Conservation (phyloP, 371 early-diverging fungal species). For the Smittium culicis region DNA sequence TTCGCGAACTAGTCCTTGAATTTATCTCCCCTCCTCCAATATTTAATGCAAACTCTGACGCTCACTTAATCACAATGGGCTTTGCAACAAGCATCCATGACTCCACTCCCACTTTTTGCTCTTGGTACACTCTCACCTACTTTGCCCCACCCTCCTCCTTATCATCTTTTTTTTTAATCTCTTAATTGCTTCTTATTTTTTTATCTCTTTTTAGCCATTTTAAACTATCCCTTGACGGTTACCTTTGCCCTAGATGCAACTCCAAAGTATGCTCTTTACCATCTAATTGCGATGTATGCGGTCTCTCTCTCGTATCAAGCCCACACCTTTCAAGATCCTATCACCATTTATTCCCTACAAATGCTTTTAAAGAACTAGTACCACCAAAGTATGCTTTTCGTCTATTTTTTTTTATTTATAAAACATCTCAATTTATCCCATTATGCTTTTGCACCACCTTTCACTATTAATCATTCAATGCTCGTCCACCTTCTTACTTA, state of each 20-base stretch:
- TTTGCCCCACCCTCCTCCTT: neutral
- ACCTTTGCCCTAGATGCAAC: slow-evolving; percentile 73
- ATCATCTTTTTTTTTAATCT: neutral
- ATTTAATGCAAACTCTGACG: slow-evolving; percentile 34
- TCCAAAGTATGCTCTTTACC: slow-evolving; percentile 80
- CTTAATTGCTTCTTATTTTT: neutral
- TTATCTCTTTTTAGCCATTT: slow-evolving; percentile 47
- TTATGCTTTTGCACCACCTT: too few species aligned
- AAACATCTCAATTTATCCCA: too few species aligned
- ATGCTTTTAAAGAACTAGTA: slow-evolving; percentile 14
- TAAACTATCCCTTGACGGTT: slow-evolving; percentile 60
- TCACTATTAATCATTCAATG: too few species aligned
- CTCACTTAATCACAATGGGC: slow-evolving; percentile 77
- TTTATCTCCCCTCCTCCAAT: slow-evolving; percentile 71
- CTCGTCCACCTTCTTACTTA: too few species aligned
- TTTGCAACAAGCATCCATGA: slow-evolving; percentile 57
- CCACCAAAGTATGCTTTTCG: slow-evolving; percentile 2
- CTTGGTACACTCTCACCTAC: slow-evolving; percentile 43
- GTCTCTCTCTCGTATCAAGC: slow-evolving; percentile 73
- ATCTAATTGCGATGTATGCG: slow-evolving; percentile 86
- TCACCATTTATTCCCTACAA: slow-evolving; percentile 79
- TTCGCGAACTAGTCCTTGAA: slow-evolving; percentile 61
- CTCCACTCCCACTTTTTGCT: slow-evolving; percentile 53
- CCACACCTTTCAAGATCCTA: slow-evolving; percentile 90
- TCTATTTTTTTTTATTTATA: slow-evolving; percentile 9